A percentile compares a stretch with the other conserved stretches of the same genome.
phyloP scores from a whole-genome alignment of 2,329 filamentous ascomycete genomes.

The Neofusicoccum umdonicola region DNA sequence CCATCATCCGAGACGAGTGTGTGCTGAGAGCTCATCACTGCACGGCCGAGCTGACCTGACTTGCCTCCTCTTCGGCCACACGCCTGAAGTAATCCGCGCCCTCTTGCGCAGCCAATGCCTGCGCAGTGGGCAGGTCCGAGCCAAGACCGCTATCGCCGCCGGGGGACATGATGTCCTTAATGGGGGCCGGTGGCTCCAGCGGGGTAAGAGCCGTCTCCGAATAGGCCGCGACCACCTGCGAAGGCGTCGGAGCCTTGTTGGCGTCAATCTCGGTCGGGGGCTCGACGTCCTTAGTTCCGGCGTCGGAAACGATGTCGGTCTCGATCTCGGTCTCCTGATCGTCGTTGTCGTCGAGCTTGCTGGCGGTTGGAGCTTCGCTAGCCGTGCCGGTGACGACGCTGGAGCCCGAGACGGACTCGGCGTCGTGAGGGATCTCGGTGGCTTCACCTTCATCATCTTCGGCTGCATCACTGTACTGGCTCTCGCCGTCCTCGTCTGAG shows the following conservation, averaged over 20 bases:
- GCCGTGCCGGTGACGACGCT: neutral
- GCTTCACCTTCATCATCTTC: slow-evolving; percentile 21
- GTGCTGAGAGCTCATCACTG: neutral
- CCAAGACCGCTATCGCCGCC: slow-evolving; percentile 37
- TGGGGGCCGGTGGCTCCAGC: slow-evolving; percentile 17
- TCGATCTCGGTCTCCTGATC: neutral
- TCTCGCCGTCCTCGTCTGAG: slow-evolving; percentile 25
- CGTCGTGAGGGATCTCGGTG: slow-evolving; percentile 12
- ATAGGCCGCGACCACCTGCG: slow-evolving; percentile 23
- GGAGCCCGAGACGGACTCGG: slow-evolving; percentile 8
- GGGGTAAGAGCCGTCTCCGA: slow-evolving; percentile 28
- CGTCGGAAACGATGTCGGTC: neutral
- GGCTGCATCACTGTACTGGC: slow-evolving; percentile 8
- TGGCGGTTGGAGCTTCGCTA: neutral
- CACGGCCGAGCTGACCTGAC: slow-evolving; percentile 5
- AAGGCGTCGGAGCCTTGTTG: neutral
- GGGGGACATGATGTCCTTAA: neutral
- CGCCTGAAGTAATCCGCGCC: slow-evolving; percentile 37
- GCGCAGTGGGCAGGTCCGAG: slow-evolving; percentile 35
- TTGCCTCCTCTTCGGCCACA: slow-evolving; percentile 35
- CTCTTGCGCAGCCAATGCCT: slow-evolving; percentile 22
- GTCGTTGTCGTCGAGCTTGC: neutral
- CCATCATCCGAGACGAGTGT: too few relatives aligned
- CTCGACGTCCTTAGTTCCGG: slow-evolving; percentile 9
- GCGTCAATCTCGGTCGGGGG: slow-evolving; percentile 10